phyloP scores from a whole-genome alignment of 1,284 basidiomycete species.

The Ganoderma sinense region DNA sequence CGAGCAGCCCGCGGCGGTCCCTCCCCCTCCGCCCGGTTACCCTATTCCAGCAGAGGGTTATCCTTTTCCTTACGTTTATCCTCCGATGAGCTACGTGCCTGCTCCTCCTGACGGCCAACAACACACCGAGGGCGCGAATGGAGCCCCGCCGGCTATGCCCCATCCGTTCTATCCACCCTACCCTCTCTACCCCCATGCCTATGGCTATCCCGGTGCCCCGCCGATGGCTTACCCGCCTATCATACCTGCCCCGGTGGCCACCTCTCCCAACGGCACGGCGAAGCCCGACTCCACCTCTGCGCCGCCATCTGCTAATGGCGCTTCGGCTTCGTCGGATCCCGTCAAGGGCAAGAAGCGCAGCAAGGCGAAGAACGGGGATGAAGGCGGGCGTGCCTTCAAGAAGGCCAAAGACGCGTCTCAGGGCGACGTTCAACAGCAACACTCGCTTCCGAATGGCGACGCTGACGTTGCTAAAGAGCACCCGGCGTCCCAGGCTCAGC shows the following conservation, averaged over 20 bases:
- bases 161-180: conserved; percentile 42
- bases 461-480: conserved; percentile 18
- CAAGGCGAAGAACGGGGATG: conserved; percentile 39
- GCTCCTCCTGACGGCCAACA: conserved; percentile 50
- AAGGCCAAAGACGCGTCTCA: conserved; percentile 41
- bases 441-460: conserved; percentile 18
- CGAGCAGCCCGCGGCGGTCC: conserved; percentile 35
- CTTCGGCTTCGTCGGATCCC: conserved; percentile 23
- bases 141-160: conserved; percentile 36
- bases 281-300: conserved; percentile 31
- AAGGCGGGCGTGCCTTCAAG: conserved; percentile 41
- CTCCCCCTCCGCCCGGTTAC: conserved; percentile 44
- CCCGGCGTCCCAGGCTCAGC: conserved; percentile 7
- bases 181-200: conserved; percentile 27
- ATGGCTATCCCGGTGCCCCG: conserved; percentile 38
- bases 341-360: conserved; percentile 35
- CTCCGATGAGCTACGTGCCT: conserved; percentile 34
- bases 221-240: conserved; percentile 36
- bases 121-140: conserved; percentile 31
- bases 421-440: conserved; percentile 17
- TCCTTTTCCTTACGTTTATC: conserved; percentile 63
- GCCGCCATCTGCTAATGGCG: conserved; percentile 28
- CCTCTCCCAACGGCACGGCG: conserved; percentile 22
- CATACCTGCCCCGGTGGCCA: conserved; percentile 26
- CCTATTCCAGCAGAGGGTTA: conserved; percentile 59